A percentile compares a stretch with the other conserved stretches of the same genome.
These are phyloP conservation scores for Mortierella alpina DNA, from an alignment of 192 early-diverging fungal genomes.

Conservation along the genomic window DNA sequence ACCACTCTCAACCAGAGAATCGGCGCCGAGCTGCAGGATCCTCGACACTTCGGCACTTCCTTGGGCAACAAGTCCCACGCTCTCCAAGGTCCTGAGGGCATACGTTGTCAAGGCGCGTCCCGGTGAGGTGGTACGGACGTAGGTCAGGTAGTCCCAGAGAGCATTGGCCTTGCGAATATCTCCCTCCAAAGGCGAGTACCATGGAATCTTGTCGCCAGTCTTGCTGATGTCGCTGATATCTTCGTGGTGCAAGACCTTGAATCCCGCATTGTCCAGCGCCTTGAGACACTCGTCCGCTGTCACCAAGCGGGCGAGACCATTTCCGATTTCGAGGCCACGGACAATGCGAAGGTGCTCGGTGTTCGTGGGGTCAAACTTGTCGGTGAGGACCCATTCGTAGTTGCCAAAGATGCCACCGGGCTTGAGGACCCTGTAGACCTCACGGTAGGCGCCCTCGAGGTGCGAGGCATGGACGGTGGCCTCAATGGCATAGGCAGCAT, in stretches of 20 bases:
- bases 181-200: conserved; percentile 87
- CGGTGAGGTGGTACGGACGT: conserved; percentile 60
- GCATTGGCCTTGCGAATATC: conserved; percentile 61
- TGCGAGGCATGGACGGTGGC: conserved; percentile 91
- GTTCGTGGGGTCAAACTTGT: conserved; percentile 84
- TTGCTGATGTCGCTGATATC: conserved; percentile 72
- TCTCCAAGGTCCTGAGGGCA: conserved; percentile 83
- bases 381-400: conserved; percentile 97
- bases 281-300: conserved; percentile 76
- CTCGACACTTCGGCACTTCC: conserved; percentile 88
- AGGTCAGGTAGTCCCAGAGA: conserved; percentile 62
- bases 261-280: conserved; percentile 88
- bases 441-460: conserved; percentile 87
- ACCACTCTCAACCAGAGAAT: conserved; percentile 85
- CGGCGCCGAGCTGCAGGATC: conserved; percentile 83
- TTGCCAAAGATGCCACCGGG: conserved; percentile 91
- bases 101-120: conserved; percentile 82
- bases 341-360: conserved; percentile 78
- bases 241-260: conserved; percentile 71
- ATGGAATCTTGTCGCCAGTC: conserved; percentile 76
- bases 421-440: conserved; percentile 93
- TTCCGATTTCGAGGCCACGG: conserved; percentile 88
- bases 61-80: conserved; percentile 82
- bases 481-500: conserved; percentile 97
- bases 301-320: conserved; percentile 91